Percentiles rank a stretch among this genome's conserved stretches.
phyloP scores from a whole-genome alignment of 2,329 filamentous ascomycete species.

The Cercospora zeae-maydis region DNA sequence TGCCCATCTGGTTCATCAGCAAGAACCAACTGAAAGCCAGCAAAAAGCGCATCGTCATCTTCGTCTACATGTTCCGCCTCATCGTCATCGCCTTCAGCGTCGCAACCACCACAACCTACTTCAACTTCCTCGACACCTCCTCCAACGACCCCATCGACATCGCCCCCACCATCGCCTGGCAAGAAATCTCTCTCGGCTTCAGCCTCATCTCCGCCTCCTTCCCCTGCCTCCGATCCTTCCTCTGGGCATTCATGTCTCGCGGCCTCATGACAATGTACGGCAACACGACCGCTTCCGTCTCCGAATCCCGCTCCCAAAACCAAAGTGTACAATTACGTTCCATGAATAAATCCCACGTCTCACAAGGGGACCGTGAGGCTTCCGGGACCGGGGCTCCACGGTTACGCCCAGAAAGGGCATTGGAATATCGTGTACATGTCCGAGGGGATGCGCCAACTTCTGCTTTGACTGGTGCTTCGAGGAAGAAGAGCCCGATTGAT shows the following conservation, averaged over 20 bases:
- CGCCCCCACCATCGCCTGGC: constrained; percentile 22
- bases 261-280: constrained; percentile 27
- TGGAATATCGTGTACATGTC: constrained; percentile 7
- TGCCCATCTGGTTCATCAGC: constrained; percentile 28
- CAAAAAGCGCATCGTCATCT: constrained; percentile 16
- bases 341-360: constrained; percentile 16
- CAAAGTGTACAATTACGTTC: constrained; percentile 19
- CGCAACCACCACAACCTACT: constrained; percentile 20
- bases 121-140: constrained; percentile 21
- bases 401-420: constrained; percentile 1
- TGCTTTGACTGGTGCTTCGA: too few species aligned
- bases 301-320: constrained; percentile 9
- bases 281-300: constrained; percentile 19
- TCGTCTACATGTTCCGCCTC: too few species aligned
- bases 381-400: neutral
- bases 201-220: constrained; percentile 30
- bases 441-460: neutral
- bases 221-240: constrained; percentile 27
- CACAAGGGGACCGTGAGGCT: neutral
- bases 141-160: constrained; percentile 23
- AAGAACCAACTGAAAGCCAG: constrained; percentile 26
- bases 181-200: constrained; percentile 27
- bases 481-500: constrained; percentile 5
- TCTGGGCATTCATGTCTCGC: constrained; percentile 27
- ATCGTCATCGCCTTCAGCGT: too few species aligned